Conservation (phyloP, 2,329 filamentous ascomycete genomes). For the Fusarium scirpi region DNA sequence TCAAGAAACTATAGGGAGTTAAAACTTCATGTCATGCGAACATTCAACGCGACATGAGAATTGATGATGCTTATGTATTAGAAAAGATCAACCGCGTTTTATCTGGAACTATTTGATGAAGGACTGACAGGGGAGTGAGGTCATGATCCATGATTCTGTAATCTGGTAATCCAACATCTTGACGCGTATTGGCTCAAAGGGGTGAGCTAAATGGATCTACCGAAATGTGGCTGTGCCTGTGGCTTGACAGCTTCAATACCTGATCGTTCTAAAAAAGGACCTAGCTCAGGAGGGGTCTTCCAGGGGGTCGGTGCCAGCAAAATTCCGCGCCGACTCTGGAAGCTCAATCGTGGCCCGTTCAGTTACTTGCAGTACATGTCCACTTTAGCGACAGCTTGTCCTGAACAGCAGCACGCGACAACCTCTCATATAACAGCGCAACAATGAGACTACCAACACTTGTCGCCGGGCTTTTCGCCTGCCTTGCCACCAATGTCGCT, state of each 20-base stretch:
- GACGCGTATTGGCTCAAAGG: constrained; percentile 33
- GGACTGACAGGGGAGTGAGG: constrained; percentile 39
- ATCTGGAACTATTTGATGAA: constrained; percentile 28
- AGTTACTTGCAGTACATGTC: constrained; percentile 38
- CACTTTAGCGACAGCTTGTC: constrained; percentile 49
- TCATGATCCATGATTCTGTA: constrained; percentile 28
- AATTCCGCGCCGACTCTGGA: constrained; percentile 45
- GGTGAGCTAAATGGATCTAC: background rate
- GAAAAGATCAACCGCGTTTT: constrained; percentile 29
- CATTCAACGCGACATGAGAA: constrained; percentile 23
- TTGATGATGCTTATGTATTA: constrained; percentile 16
- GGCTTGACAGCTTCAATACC: constrained; percentile 23
- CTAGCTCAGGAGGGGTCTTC: constrained; percentile 33
- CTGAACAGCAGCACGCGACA: constrained; percentile 50
- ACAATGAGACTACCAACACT: constrained; percentile 75
- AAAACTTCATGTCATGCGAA: constrained; percentile 24
- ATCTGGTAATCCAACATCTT: constrained; percentile 23
- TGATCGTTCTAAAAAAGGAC: constrained; percentile 10
- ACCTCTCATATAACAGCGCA: constrained; percentile 41
- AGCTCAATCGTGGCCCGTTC: constrained; percentile 49
- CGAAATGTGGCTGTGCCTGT: constrained; percentile 37
- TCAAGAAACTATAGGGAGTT: constrained; percentile 35
- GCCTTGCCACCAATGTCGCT: constrained; percentile 75
- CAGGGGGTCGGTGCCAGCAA: constrained; percentile 41
- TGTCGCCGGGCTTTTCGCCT: constrained; percentile 77